A percentile compares a stretch with the other conserved stretches of the same genome.
Conservation (phyloP, 2,329 filamentous ascomycete species). For the Neofusicoccum ribis region DNA sequence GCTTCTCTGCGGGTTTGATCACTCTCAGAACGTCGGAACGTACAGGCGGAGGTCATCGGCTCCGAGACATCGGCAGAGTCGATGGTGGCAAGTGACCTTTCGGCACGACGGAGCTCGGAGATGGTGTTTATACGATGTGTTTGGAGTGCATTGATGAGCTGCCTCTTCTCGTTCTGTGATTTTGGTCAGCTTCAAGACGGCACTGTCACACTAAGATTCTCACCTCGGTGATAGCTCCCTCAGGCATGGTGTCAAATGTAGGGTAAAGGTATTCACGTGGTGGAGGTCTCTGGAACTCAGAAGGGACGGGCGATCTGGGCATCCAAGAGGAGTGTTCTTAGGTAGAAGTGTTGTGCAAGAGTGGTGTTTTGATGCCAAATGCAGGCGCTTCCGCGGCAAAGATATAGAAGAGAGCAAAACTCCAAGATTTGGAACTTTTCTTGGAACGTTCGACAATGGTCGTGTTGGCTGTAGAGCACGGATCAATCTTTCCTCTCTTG, state of each 20-base stretch:
- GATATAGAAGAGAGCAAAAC: background rate
- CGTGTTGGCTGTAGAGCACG: conserved; percentile 3
- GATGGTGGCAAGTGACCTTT: conserved; percentile 62
- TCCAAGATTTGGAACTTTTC: background rate
- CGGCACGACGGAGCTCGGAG: conserved; percentile 70
- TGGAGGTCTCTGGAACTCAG: conserved; percentile 24
- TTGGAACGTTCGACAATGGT: background rate
- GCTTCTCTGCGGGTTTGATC: background rate
- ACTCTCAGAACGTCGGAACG: background rate
- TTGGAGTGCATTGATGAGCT: conserved; percentile 63
- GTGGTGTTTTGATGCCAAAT: background rate
- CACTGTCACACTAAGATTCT: background rate
- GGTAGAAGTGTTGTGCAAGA: background rate
- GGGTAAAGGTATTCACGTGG: conserved; percentile 29
- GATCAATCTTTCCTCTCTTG: conserved; percentile 4
- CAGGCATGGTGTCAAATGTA: conserved; percentile 30
- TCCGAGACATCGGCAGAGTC: conserved; percentile 61
- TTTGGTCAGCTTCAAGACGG: background rate
- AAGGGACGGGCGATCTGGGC: background rate
- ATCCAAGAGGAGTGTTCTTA: background rate
- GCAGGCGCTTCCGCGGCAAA: background rate
- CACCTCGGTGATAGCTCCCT: conserved; percentile 31
- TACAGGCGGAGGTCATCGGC: conserved; percentile 69
- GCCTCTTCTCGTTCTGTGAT: conserved; percentile 47
- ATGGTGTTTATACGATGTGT: conserved; percentile 73